Percentiles rank a stretch among this genome's conserved stretches.
Conservation (phyloP, 106 monocot species). For the Acanthochlamys bracteata region DNA sequence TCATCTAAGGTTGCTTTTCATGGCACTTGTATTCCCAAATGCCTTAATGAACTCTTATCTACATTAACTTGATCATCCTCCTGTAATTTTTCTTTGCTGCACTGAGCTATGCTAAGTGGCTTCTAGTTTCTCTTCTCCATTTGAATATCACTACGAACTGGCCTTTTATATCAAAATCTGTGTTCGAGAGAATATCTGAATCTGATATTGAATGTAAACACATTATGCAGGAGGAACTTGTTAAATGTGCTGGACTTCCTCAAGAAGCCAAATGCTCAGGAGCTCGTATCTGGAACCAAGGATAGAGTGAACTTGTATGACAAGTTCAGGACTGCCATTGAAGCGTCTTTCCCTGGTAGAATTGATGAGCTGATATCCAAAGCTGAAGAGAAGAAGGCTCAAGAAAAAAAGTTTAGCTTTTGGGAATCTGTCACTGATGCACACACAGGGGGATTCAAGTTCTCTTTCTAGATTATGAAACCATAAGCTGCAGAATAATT, state of each 20-base stretch:
- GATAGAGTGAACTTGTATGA: constrained; percentile 74
- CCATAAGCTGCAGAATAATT: too few relatives aligned
- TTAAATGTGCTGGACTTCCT: constrained; percentile 90
- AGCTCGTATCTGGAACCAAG: constrained; percentile 84
- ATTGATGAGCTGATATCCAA: constrained; percentile 44
- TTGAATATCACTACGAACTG: not conserved
- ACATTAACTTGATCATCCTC: too few relatives aligned
- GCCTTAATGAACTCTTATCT: too few relatives aligned
- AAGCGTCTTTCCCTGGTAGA: constrained; percentile 55
- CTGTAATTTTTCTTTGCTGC: too few relatives aligned
- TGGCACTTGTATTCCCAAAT: too few relatives aligned
- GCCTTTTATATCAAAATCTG: not conserved
- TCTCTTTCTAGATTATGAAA: constrained; percentile 45
- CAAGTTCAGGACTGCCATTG: constrained; percentile 66
- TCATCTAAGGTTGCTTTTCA: too few relatives aligned
- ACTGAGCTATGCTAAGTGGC: too few relatives aligned
- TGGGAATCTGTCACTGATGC: constrained; percentile 88
- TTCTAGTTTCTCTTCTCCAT: too few relatives aligned
- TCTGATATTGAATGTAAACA: not conserved
- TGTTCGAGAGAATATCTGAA: not conserved
- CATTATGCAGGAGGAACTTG: constrained; percentile 69
- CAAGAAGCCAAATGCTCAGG: constrained; percentile 78
- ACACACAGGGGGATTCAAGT: constrained; percentile 76
- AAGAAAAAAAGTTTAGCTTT: constrained; percentile 54
- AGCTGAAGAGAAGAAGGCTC: constrained; percentile 49